Conservation (phyloP, 768 basidiomycete genomes). For the Gloeostereum incarnatum region DNA sequence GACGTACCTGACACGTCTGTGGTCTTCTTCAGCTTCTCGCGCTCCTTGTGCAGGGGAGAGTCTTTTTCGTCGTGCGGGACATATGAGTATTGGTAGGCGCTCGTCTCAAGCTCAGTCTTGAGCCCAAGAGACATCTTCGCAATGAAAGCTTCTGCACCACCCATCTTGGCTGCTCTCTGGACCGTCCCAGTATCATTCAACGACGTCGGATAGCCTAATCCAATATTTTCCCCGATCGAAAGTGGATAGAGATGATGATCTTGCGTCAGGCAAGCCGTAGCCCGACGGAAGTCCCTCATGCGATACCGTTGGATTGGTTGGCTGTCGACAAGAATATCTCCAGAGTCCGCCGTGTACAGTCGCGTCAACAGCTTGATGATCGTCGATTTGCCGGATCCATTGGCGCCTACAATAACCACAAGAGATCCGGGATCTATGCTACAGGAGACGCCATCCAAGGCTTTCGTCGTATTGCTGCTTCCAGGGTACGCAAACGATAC, state of each 20-base stretch:
- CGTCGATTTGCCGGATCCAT: conserved; percentile 48
- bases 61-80: conserved; percentile 2
- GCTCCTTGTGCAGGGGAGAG: conserved; percentile 9
- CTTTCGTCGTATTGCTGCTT: conserved; percentile 16
- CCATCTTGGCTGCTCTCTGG: conserved; percentile 19
- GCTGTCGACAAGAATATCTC: conserved; percentile 34
- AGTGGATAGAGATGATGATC: conserved; percentile 39
- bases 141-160: conserved; percentile 14
- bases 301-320: conserved; percentile 26
- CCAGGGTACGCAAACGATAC: conserved; percentile 46
- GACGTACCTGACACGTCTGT: conserved; percentile 13
- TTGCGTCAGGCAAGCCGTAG: conserved; percentile 40
- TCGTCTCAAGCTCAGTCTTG: conserved; percentile 6
- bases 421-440: conserved; percentile 35
- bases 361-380: conserved; percentile 40
- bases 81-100: conserved; percentile 9
- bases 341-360: conserved; percentile 35
- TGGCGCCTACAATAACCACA: conserved; percentile 48
- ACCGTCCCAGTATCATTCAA: conserved; percentile 13
- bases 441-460: conserved; percentile 30
- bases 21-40: conserved; percentile 15
- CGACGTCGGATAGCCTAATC: conserved; percentile 14
- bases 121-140: conserved; percentile 6
- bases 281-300: conserved; percentile 26
- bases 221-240: conserved; percentile 33